Percentiles rank a stretch among this genome's conserved stretches.
phyloP scores from a whole-genome alignment of 306 rosid species.

The Begonia fuchsioides region DNA sequence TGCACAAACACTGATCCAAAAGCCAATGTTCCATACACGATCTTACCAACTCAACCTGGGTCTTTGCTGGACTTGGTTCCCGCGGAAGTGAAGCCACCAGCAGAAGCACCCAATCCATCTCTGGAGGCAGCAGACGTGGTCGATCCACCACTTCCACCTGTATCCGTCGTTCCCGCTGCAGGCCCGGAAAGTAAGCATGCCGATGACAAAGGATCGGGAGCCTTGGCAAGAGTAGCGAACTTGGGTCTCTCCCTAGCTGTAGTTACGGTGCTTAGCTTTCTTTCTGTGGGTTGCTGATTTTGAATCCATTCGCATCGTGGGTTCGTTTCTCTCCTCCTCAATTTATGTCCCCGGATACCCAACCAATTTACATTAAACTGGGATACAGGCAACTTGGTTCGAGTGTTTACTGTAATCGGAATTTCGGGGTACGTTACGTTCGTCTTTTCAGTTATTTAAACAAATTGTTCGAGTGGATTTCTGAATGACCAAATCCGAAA shows the following conservation, averaged over 20 bases:
- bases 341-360: background rate
- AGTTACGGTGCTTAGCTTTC: constrained; percentile 13
- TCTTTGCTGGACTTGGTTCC: constrained; percentile 9
- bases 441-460: no score
- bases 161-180: constrained; percentile 6
- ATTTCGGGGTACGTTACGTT: background rate
- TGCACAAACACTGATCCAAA: constrained; percentile 26
- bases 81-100: constrained; percentile 16
- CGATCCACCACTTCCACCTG: constrained; percentile 81
- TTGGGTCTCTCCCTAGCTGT: constrained; percentile 15
- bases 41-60: constrained; percentile 41
- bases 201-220: constrained; percentile 10
- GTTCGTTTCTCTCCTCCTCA: background rate
- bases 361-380: background rate
- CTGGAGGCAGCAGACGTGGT: constrained; percentile 25
- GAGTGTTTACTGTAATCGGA: background rate
- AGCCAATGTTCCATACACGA: constrained; percentile 7
- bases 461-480: constrained; percentile 3
- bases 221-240: constrained; percentile 16
- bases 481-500: no score
- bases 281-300: constrained; percentile 15
- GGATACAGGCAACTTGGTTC: background rate
- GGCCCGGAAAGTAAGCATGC: constrained; percentile 1
- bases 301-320: background rate
- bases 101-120: constrained; percentile 35